These are phyloP conservation scores for Mariannaea sp. DNA, from an alignment of 2,329 filamentous ascomycete genomes.

Conservation along the genomic window DNA sequence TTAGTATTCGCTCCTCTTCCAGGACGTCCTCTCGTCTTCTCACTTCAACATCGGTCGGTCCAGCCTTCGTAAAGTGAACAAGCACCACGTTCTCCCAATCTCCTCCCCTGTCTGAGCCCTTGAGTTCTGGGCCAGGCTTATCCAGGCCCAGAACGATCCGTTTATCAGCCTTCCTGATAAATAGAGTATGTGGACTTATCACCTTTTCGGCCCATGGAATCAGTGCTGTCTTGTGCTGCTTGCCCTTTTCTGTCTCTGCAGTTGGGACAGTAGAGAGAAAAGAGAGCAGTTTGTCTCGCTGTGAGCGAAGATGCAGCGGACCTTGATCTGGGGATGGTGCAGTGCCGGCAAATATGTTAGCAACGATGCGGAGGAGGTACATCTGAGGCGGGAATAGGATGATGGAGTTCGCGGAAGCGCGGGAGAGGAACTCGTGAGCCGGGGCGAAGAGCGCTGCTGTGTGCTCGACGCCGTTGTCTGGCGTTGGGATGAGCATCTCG, in stretches of 20 bases:
- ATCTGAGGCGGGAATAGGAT: slow-evolving; percentile 91
- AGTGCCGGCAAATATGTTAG: slow-evolving; percentile 54
- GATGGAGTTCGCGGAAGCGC: slow-evolving; percentile 67
- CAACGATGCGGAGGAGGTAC: slow-evolving; percentile 68
- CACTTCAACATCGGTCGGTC: slow-evolving; percentile 59
- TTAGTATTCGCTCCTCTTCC: slow-evolving; percentile 48
- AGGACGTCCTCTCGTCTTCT: slow-evolving; percentile 55
- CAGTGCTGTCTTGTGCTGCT: slow-evolving; percentile 46
- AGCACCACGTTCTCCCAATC: slow-evolving; percentile 65
- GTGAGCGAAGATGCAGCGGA: slow-evolving; percentile 47
- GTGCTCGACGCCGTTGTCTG: slow-evolving; percentile 69
- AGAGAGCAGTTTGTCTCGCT: slow-evolving; percentile 57
- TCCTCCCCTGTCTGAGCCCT: slow-evolving; percentile 53
- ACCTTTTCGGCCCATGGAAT: slow-evolving; percentile 65
- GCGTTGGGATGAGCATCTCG: slow-evolving; percentile 67
- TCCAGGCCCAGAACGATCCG: slow-evolving; percentile 61
- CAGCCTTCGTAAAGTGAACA: slow-evolving; percentile 56
- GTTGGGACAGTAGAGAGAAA: slow-evolving; percentile 57
- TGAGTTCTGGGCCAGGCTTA: slow-evolving; percentile 61
- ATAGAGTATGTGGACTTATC: slow-evolving; percentile 60
- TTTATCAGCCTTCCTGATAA: slow-evolving; percentile 50
- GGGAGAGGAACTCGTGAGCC: slow-evolving; percentile 69
- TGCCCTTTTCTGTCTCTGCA: slow-evolving; percentile 46
- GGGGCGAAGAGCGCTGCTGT: slow-evolving; percentile 80
- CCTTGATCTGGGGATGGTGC: slow-evolving; percentile 35